Evolutionary conservation across 1,139 yeast genomes (phyloP), one percentile per base, ranked within the genome.

Genomic region (Suhomyces wounanorum): DNA sequence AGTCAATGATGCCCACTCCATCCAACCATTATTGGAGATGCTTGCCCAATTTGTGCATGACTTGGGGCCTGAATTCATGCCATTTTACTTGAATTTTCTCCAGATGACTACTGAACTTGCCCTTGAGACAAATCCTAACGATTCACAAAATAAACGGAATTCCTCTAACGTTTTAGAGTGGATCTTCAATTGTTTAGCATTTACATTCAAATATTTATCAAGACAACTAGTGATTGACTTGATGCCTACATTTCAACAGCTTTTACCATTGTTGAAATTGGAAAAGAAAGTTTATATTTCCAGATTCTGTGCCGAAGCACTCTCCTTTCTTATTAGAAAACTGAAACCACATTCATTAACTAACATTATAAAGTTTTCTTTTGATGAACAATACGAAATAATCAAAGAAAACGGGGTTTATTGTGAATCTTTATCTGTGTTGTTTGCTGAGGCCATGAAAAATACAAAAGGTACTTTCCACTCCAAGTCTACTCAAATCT

Each of bases 11-110:
- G 77, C 79, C 30, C 73, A 86, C 52, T 85, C 97, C 0, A 70
- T 89, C 45, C 96, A 92, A 65, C 94, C 98, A 5, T 66, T 90
- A 40, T 68, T 91, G 43, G 99, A 94, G 63, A 72, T 91, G 44
- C 67, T 90, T 40, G 81, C 96, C 0, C 96, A 91, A 64, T 87
- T 95, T 60, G 85, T 92, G 43, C 97, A 90, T 61, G 99, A 94
- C 72, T 73, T 94, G 56, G 98, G 98, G 6, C 87, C 94, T 1
- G 99, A 94, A 60, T 94, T 91, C 62, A 79, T 90, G 74, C 81
- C 82, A 2, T 90, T 75, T 61, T 91, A 89, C 61, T 70, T 74
- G 1, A 64, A 69, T 28, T 70, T 90, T 0, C 69, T 94, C 45
- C 59, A 66, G 1, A 61, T 81, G 30, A 73, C 94, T 43, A 79